A percentile compares a stretch with the other conserved stretches of the same genome.
phyloP scores from a whole-genome alignment of 306 rosid species.

The Prunus fruticosa region DNA sequence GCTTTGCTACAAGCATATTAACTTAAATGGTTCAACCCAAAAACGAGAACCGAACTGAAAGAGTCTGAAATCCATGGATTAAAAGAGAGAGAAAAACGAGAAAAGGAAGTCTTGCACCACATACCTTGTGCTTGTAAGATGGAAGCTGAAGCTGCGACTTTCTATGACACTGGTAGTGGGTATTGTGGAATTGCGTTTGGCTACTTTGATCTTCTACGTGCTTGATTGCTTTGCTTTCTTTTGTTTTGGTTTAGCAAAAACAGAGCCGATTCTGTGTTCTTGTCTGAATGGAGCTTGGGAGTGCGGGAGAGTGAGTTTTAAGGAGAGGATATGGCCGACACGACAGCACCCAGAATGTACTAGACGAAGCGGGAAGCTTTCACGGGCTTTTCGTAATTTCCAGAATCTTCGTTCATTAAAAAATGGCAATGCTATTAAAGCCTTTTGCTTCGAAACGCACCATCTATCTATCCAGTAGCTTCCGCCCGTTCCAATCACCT shows the following conservation, averaged over 20 bases:
- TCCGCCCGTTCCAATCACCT: too few relatives aligned
- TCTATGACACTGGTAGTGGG: background rate
- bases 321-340: background rate
- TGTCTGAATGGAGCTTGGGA: background rate
- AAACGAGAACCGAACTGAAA: background rate
- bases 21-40: background rate
- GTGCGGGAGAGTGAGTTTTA: background rate
- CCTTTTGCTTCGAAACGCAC: too few relatives aligned
- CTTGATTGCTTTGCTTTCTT: background rate
- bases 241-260: background rate
- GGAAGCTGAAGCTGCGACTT: background rate
- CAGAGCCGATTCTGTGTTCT: background rate
- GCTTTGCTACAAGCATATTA: background rate
- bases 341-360: background rate
- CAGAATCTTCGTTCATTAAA: background rate
- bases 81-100: background rate
- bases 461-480: too few relatives aligned
- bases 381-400: background rate
- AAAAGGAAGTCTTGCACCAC: background rate
- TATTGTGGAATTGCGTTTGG: background rate
- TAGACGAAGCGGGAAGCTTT: background rate
- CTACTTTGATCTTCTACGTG: background rate
- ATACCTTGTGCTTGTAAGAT: constrained; percentile 5
- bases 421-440: too few relatives aligned
- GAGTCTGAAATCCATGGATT: background rate